A percentile compares a stretch with the other conserved stretches of the same genome.
Evolutionary conservation across 2,329 filamentous ascomycete species (phyloP).

Genomic region (Coniochaeta hoffmannii): DNA sequence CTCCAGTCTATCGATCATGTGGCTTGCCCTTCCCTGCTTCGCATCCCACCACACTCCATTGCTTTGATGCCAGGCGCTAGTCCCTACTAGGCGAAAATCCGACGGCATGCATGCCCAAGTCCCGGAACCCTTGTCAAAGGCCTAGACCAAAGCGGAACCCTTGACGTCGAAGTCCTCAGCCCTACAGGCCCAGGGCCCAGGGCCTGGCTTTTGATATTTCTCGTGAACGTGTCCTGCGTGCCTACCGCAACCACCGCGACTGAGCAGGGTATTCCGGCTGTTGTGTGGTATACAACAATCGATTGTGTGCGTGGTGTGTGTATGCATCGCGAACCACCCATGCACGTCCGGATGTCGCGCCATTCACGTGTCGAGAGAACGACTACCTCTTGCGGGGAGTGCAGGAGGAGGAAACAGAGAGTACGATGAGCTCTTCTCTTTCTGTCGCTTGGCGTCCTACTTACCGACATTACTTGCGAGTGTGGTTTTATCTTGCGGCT

Average conservation of each 20-base stretch:
- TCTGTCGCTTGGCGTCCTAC: not conserved
- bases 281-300: not conserved
- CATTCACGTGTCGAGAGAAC: constrained; percentile 23
- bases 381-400: constrained; percentile 41
- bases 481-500: not conserved
- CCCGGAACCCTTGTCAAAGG: constrained; percentile 6
- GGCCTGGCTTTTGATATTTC: not conserved
- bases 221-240: constrained; percentile 8
- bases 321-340: constrained; percentile 27
- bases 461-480: not conserved
- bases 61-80: constrained; percentile 9
- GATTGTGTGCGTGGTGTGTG: constrained; percentile 11
- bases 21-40: not conserved
- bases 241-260: constrained; percentile 3
- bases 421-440: constrained; percentile 20
- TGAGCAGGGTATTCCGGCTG: not conserved
- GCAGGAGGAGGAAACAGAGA: constrained; percentile 44
- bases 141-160: constrained; percentile 4
- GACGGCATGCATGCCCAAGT: constrained; percentile 15
- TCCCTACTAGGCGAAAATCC: constrained; percentile 14
- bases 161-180: constrained; percentile 18
- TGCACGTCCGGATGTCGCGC: constrained; percentile 19
- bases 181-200: constrained; percentile 11
- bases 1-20: not conserved
- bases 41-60: constrained; percentile 7